Conservation (phyloP, 768 basidiomycete genomes). For the Russula ochroleuca region DNA sequence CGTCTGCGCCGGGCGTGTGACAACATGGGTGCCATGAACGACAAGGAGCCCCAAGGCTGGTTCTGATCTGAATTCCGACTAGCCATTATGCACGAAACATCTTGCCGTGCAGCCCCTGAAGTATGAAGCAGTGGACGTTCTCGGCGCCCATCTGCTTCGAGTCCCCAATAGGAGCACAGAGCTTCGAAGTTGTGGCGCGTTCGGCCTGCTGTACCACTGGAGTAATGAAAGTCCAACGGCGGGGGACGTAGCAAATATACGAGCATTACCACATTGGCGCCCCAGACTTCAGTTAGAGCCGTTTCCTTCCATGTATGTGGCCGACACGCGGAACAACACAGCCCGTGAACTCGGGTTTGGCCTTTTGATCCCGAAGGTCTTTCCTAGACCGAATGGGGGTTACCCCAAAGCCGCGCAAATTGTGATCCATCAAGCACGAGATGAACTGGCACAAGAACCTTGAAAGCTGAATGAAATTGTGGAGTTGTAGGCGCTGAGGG, state of each 20-base stretch:
- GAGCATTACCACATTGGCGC: neutral
- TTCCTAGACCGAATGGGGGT: slow-evolving; percentile 23
- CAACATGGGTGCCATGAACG: neutral
- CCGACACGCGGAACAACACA: slow-evolving; percentile 1
- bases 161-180: neutral
- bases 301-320: neutral
- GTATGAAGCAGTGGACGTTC: neutral
- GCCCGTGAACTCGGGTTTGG: slow-evolving; percentile 8
- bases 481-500: slow-evolving; percentile 8
- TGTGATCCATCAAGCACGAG: slow-evolving; percentile 17
- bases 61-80: neutral
- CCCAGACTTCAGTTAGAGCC: neutral
- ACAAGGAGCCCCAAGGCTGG: neutral
- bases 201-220: slow-evolving; percentile 1
- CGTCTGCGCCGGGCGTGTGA: slow-evolving; percentile 7
- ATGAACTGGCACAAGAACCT: slow-evolving; percentile 3
- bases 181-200: slow-evolving; percentile 14
- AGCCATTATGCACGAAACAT: neutral
- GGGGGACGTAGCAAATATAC: neutral
- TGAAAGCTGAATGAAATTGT: slow-evolving; percentile 14
- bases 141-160: neutral
- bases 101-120: neutral
- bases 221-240: neutral
- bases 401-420: slow-evolving; percentile 13
- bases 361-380: slow-evolving; percentile 8